Evolutionary conservation across 352 stramenopile genomes (phyloP), one percentile per base, ranked within the genome.

Genomic region (Phytophthora aleatoria): DNA sequence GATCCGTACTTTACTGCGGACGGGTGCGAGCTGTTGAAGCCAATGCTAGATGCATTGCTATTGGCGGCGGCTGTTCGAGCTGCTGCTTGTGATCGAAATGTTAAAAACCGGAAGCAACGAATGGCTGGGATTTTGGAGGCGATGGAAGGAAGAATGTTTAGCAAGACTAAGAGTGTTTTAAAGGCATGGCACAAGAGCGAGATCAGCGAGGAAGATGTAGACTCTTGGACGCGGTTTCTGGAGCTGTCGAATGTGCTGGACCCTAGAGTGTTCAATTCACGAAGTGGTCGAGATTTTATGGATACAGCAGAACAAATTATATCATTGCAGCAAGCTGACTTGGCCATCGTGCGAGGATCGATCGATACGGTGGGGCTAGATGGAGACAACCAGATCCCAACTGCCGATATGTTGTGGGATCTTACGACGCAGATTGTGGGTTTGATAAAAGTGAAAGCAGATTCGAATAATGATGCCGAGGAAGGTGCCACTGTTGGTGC

Each of bases 171-270:
- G 36, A 13, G 16, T 50, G 36, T 54, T 38, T 33, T 74, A 47
- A 41, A n/a, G 33, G 3, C 30, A 30, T 47, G 71, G 41, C 7
- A 36, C 3, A 44, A 55, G 1, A 63, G 36, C 30, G 44, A 51
- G 30, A 7, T 4, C 13, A 38, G 15, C 28, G 16, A 24, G 0
- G 35, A 55, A 0, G 33, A 57, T 54, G 26, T 3, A 20, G 57
- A 10, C n/a, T 12, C 11, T 44, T 75, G 61, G 66, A 58, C 16
- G n/a, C 20, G 36, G 27, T 79, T 76, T 67, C 9, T 73, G 30
- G 49, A 56, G 31, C 59, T 76, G 10, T 39, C 67, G 15, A 38
- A 36, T 52, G 43, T 45, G 50, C 28, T 74, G 39, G 59, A 76
- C 43, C 9, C 42, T 48, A 39, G 44, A 38, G 16, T 69, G 28